phyloP scores from a whole-genome alignment of 768 basidiomycete species.

The Tephrocybe sp. region DNA sequence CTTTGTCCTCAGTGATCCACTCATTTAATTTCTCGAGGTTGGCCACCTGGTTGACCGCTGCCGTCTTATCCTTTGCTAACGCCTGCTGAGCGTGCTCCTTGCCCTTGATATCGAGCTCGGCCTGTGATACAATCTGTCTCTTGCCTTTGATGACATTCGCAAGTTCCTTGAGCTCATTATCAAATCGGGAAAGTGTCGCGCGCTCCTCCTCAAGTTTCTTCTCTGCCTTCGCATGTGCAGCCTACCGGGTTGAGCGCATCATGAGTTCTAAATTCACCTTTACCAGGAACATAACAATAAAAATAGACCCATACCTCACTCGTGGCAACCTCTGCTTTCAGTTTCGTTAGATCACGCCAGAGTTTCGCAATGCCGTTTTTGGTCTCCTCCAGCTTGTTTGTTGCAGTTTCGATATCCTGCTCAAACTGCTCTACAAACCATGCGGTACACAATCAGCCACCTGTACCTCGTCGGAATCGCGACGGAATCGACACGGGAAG shows the following conservation, averaged over 20 bases:
- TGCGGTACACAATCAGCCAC: constrained; percentile 1
- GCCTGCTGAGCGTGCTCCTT: constrained; percentile 68
- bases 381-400: constrained; percentile 41
- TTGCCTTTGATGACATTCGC: constrained; percentile 82
- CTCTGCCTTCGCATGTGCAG: constrained; percentile 63
- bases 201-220: constrained; percentile 79
- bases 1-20: constrained; percentile 88
- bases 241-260: constrained; percentile 34
- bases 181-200: constrained; percentile 84
- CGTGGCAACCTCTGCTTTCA: constrained; percentile 47
- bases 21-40: constrained; percentile 79
- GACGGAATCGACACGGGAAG: neutral
- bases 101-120: constrained; percentile 63
- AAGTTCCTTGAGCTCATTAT: constrained; percentile 82
- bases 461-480: neutral
- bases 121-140: constrained; percentile 66
- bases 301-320: constrained; percentile 39
- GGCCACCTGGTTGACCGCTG: constrained; percentile 49
- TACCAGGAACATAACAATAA: neutral
- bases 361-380: constrained; percentile 50
- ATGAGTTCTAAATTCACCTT: neutral
- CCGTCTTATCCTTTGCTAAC: constrained; percentile 63
- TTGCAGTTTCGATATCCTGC: constrained; percentile 62
- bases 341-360: constrained; percentile 60
- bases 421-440: constrained; percentile 76